Base-by-base conservation (phyloP, 2,329 filamentous ascomycete species). In the Curvularia hawaiiensis region DNA sequence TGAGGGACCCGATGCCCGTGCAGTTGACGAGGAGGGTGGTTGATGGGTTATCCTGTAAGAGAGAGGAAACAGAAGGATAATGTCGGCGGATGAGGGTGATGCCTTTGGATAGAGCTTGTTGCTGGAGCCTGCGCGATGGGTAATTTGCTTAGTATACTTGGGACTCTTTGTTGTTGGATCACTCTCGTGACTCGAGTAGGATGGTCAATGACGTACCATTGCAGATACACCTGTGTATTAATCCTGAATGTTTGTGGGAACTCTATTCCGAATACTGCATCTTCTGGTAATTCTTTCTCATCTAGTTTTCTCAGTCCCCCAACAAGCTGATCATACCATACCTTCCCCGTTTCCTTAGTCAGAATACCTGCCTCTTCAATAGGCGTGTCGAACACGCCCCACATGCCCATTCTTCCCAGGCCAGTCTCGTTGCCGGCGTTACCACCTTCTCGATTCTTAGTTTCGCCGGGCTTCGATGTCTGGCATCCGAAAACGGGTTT, bases 21-120 rank as follows among this genome's bases (percentile, higher is more conserved):
- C 91, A 90, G 73, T 98, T 98, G 64, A 98, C 79, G 1, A 97
- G 79, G 2, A 96, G 76, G 62, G 90, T 86, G 1, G 88, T 88
- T 0, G 80, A 79, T 59, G 86, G 82, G 68, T 90, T 87, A 38
- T 87, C 75, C 1, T 67, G 62, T 0, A 85, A 81, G 0, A 92
- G 90, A 18, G 95, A 87, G 0, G 80, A 75, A 54, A 98, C 83
- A 71, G 97, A 90, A 16, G 79, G 75, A 48, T 78, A 75, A n/a
- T 77, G 69, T 12, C 78, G 75, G 18, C 80, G 72, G 12, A 75
- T 67, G 24, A 80, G 80, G 0, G 85, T 80, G 16, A 90, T 88
- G 22, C 91, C 90, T 59, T 87, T 86, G 66, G 84, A 85, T 22
- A 90, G 82, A 72, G 90, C 96, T 78, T 95, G 88, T 0, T 89